Base-by-base conservation (phyloP, 2,329 filamentous ascomycete species). In the Stromatinia cepivora region DNA sequence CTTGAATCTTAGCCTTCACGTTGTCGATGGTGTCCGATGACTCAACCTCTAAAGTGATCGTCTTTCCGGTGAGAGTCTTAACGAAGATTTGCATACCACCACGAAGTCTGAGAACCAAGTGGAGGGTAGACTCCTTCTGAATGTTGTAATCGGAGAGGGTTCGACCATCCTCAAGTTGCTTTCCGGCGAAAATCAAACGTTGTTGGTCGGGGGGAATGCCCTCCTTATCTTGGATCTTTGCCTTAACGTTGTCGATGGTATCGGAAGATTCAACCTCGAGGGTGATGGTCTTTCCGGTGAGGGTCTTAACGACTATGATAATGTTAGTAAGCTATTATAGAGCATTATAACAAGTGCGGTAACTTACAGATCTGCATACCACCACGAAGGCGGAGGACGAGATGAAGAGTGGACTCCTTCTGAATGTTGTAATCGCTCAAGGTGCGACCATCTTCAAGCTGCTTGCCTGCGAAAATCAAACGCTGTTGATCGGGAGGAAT, bases 191-290 rank as follows among this genome's bases (percentile, higher is more conserved):
- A 79, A 97, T 97, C 17, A 97, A 83, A 77, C 94, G 93, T 82
- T 97, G 94, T 81, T 97, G 94, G 81, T 97, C 94, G 2, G 94
- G 94, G 0, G 94, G 94, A 67, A 97, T 97, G 34, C 94, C 94
- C 82, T 94, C 92, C 87, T 94, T 94, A 75, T 94, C 92, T 77
- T 94, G 92, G 39, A 97, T 97, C 87, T 97, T 97, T 7, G 84
- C 86, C 84, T 97, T 97, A 1, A 97, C 94, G 73, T 97, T 98
- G 90, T 98, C 94, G 85, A 98, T 98, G 81, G 94, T 98, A 86
- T 99, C 95, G 81, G 91, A 94, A 80, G 93, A 97, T 90, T 98
- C 94, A 85, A 98, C 95, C 92, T 99, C 94, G 80, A 99, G 94
- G 90, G 94, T 97, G 75, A 97, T 97, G 0, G 94, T 97, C 85